A percentile compares a stretch with the other conserved stretches of the same genome.
Conservation (phyloP, 2,329 filamentous ascomycete species). For the Fonsecaea nubica region DNA sequence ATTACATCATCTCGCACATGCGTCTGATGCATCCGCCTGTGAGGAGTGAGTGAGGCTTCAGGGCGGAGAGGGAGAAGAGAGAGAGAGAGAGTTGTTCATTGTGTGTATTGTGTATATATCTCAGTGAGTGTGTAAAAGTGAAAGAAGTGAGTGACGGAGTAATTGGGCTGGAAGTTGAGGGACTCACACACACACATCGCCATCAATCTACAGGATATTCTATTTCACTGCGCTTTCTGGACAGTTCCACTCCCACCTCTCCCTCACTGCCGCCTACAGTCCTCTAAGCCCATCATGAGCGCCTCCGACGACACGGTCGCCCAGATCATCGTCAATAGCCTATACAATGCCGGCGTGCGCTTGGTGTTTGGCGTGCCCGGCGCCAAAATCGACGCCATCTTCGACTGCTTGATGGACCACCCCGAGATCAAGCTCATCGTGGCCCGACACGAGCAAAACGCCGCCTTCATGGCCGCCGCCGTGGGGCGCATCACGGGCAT, state of each 20-base stretch:
- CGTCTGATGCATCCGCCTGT: not conserved
- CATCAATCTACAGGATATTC: not conserved
- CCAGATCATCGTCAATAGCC: constrained; percentile 40
- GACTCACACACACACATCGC: too few species aligned
- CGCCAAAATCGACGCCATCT: constrained; percentile 53
- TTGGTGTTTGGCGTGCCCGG: constrained; percentile 51
- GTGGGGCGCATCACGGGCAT: constrained; percentile 55
- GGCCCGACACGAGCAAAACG: constrained; percentile 59
- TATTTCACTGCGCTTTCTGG: not conserved
- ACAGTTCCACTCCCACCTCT: not conserved
- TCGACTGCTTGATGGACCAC: constrained; percentile 55
- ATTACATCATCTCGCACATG: not conserved
- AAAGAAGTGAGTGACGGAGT: not conserved
- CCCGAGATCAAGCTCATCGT: constrained; percentile 57
- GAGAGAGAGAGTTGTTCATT: too few species aligned
- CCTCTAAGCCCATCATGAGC: constrained; percentile 21
- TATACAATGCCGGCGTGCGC: constrained; percentile 53
- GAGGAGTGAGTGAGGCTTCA: not conserved
- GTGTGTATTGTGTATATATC: not conserved
- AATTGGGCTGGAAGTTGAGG: too few species aligned
- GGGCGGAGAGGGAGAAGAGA: too few species aligned
- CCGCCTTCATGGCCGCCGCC: constrained; percentile 58
- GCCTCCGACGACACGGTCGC: constrained; percentile 35
- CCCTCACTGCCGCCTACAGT: not conserved
- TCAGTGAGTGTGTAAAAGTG: not conserved